Evolutionary conservation across 768 basidiomycete species (phyloP), one percentile per base, ranked within the genome.

Genomic region (Tubosaeta sp.): DNA sequence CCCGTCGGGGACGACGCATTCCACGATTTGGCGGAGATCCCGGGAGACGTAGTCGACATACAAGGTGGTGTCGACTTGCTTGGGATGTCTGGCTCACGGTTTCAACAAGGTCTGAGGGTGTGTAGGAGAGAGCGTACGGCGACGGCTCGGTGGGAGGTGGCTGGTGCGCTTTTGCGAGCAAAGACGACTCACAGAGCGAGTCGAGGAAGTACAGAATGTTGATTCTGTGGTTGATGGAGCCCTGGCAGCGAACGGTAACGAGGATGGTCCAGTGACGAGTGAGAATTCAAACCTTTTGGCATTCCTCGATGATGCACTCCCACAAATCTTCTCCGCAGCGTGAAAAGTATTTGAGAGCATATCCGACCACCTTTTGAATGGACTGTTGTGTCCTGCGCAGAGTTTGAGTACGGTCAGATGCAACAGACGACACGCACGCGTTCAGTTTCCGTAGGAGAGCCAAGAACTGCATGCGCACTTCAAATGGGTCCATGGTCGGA

Each of bases 161-260:
- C 43, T 65, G 65, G 46, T 80, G 79, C 0, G 85, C 80, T 59
- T 82, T 86, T 44, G 83, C 81, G 32, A 86, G 74, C 4, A 89
- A 74, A 31, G 83, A 90, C 0, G 83, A 79, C 63, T 91, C 90
- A 67, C 88, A 93, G 12, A 97, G 77, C 0, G 88, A 84, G 68
- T 95, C 93, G 39, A 97, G 80, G 64, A 95, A 85, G 67, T 95
- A 92, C 0, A 97, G 74, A 54, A 95, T 86, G 68, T 97, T 97
- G 60, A 97, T 95, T n/a, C 91, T 77, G 29, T 87, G 83, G 67
- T 97, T 95, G 17, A 95, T 83, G 0, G 88, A 84, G 46, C 88
- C 91, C 89, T 90, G 32, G 25, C 12, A 34, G 33, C 25, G 7
- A 19, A 17, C 8, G 13, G 16, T 13, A 4, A 16, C 5, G 13